Evolutionary conservation across 2,329 filamentous ascomycete genomes (phyloP), one percentile per base, ranked within the genome.

Genomic region (Xylaria sp.): DNA sequence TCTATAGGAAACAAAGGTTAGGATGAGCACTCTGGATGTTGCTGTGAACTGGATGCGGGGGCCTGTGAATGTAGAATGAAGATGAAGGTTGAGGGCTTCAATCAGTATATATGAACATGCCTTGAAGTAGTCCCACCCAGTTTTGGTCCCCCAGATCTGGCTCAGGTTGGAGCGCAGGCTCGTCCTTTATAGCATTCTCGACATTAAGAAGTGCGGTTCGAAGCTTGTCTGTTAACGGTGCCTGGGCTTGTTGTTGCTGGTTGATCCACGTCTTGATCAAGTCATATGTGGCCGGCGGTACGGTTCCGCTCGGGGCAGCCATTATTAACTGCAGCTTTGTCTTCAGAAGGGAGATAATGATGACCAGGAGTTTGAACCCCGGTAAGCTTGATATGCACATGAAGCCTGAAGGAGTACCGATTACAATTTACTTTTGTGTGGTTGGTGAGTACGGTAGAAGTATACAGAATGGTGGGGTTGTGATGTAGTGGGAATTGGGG

Each of bases 161-260:
- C 28, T 78, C 78, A 1, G 68, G 20, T 8, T 54, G 64, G 41
- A 62, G 60, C 15, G 68, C 59, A 20, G 60, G n/a, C 23, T 54
- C 37, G 34, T 60, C 28, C 28, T 70, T 68, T 63, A 72, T 25
- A 70, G 75, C 56, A 1, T 74, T 70, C 62, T 82, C 77, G 55
- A 88, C 78, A 5, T 80, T 75, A 0, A 79, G 76, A 32, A 88
- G 74, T 18, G 84, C 82, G 48, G 78, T 75, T 10, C 78, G 75
- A 73, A 87, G 80, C 4, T 75, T 70, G 4, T 77, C 76, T 0
- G 80, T 80, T 37, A 87, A 73, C 0, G 80, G 79, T 1, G 81
- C 78, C 0, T 83, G 80, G 15, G 70, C 76, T 1, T 76, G 74
- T 65, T 83, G 82, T 59, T 86, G 82, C 23, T 77, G 66, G 23